Evolutionary conservation across 352 stramenopile genomes (phyloP).

Genomic region (Phytophthora multivora): DNA sequence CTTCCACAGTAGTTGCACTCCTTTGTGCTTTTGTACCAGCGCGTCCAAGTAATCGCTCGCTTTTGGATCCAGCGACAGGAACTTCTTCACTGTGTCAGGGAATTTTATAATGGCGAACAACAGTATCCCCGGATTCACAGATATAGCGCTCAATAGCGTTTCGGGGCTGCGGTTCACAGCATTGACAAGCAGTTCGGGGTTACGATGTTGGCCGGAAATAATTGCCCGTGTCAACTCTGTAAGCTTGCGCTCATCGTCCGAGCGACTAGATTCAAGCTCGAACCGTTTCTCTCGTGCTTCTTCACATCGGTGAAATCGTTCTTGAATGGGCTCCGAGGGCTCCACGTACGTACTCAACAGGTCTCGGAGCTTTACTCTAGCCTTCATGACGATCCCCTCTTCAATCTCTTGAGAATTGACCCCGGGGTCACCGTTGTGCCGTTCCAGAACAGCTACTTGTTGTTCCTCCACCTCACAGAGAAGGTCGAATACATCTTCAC

Average conservation of each 20-base stretch:
- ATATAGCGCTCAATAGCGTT: conserved; percentile 63
- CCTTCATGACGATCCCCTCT: conserved; percentile 26
- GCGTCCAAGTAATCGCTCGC: conserved; percentile 58
- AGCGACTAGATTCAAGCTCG: conserved; percentile 25
- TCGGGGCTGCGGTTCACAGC: conserved; percentile 69
- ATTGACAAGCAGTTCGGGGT: conserved; percentile 61
- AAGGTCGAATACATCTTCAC: conserved; percentile 66
- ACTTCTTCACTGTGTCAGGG: conserved; percentile 61
- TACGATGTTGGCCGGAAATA: conserved; percentile 56
- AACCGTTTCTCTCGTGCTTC: conserved; percentile 24
- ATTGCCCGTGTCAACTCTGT: conserved; percentile 49
- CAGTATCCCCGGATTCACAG: conserved; percentile 71
- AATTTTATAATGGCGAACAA: conserved; percentile 78
- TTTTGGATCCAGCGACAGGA: conserved; percentile 65
- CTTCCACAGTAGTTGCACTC: conserved; percentile 69
- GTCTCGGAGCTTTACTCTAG: conserved; percentile 33
- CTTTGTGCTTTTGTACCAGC: conserved; percentile 53
- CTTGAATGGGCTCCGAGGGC: conserved; percentile 47
- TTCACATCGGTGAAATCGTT: conserved; percentile 53
- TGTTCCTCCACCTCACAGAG: conserved; percentile 53
- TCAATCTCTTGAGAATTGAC: conserved; percentile 10
- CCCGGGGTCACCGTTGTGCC: conserved; percentile 6
- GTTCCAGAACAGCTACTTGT: conserved; percentile 4
- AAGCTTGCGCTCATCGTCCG: conserved; percentile 32
- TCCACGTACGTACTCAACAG: conserved; percentile 52